Conservation (phyloP, 1,284 basidiomycete species). For the Papiliotrema laurentii region DNA sequence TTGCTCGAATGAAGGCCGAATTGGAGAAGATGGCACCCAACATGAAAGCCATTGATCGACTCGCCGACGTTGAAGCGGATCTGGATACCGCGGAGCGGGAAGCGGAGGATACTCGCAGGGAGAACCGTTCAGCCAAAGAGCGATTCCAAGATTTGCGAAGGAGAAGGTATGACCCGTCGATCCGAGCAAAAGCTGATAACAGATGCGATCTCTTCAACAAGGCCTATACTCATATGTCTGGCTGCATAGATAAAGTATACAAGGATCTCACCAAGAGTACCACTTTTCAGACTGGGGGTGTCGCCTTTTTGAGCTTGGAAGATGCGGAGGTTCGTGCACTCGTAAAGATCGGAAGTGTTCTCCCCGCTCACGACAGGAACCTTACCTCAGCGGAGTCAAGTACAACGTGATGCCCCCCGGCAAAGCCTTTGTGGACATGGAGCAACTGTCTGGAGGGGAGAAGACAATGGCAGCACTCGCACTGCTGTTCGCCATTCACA, state of each 20-base stretch:
- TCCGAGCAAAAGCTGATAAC: background rate
- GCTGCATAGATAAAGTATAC: conserved; percentile 90
- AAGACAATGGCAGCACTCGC: conserved; percentile 97
- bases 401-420: conserved; percentile 99
- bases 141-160: conserved; percentile 85
- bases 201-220: conserved; percentile 88
- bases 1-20: conserved; percentile 68
- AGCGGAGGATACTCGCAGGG: conserved; percentile 59
- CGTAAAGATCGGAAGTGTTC: background rate
- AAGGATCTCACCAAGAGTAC: conserved; percentile 96
- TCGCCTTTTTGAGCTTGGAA: conserved; percentile 92
- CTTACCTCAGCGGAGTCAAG: conserved; percentile 90
- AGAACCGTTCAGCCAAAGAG: conserved; percentile 83
- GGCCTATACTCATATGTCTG: conserved; percentile 93
- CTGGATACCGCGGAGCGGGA: conserved; percentile 55
- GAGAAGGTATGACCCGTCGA: conserved; percentile 56
- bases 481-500: conserved; percentile 92
- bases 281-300: conserved; percentile 79
- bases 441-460: conserved; percentile 95
- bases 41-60: conserved; percentile 82
- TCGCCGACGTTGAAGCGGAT: conserved; percentile 82
- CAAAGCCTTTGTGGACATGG: conserved; percentile 99
- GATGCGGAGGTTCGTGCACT: conserved; percentile 73
- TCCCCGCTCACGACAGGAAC: conserved; percentile 61
- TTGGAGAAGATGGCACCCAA: conserved; percentile 95